Evolutionary conservation across 1,139 yeast genomes (phyloP).

Genomic region (Eremothecium gossypii): DNA sequence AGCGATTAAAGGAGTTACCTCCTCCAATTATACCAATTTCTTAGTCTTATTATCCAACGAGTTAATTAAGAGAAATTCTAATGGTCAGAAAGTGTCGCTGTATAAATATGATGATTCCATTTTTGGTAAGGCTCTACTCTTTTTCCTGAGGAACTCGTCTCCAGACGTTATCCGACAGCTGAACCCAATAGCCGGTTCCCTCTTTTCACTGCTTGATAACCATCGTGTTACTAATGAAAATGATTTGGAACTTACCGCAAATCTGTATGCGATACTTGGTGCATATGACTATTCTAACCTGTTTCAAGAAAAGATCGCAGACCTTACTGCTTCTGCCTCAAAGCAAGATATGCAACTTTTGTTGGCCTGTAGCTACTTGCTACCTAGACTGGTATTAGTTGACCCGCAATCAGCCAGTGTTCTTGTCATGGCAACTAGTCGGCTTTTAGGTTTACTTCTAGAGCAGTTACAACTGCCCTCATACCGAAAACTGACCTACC

Average conservation of each 20-base stretch:
- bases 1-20: slow-evolving; percentile 16
- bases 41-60: slow-evolving; percentile 32
- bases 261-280: slow-evolving; percentile 46
- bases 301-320: too few relatives aligned
- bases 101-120: slow-evolving; percentile 14
- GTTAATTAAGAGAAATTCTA: slow-evolving; percentile 24
- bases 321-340: not conserved
- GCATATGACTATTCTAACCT: slow-evolving; percentile 31
- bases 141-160: slow-evolving; percentile 27
- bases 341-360: slow-evolving; percentile 22
- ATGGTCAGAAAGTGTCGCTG: slow-evolving; percentile 11
- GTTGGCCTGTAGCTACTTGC: slow-evolving; percentile 38
- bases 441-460: too few relatives aligned
- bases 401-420: not conserved
- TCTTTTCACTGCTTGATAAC: slow-evolving; percentile 22
- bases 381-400: slow-evolving; percentile 38
- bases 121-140: slow-evolving; percentile 26
- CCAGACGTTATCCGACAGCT: slow-evolving; percentile 18
- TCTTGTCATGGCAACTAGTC: not conserved
- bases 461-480: not conserved
- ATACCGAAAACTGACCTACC: slow-evolving; percentile 21
- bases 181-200: slow-evolving; percentile 11
- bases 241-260: slow-evolving; percentile 33
- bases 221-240: slow-evolving; percentile 17
- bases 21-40: slow-evolving; percentile 16